A percentile compares a stretch with the other conserved stretches of the same genome.
Conservation (phyloP, 2,329 filamentous ascomycete species). For the Aspergillus tamarii region DNA sequence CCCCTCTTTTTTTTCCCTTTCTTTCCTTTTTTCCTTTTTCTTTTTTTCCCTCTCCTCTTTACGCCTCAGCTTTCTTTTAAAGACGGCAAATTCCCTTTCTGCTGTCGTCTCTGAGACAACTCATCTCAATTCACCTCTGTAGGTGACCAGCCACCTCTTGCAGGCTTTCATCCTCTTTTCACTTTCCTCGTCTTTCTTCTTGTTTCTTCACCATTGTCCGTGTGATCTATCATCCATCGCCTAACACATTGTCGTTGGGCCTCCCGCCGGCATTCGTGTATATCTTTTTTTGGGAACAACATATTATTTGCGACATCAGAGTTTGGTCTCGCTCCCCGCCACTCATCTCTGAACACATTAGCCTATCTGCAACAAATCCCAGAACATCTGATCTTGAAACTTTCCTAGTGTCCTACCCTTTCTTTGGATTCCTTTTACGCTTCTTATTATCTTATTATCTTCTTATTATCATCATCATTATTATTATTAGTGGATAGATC, state of each 20-base stretch:
- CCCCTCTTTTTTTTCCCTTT: conserved; percentile 8
- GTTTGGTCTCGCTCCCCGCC: conserved; percentile 10
- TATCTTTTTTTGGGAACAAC: conserved; percentile 3
- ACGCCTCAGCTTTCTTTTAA: background rate
- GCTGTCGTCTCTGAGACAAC: conserved; percentile 7
- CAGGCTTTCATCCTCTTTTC: conserved; percentile 4
- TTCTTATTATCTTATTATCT: background rate
- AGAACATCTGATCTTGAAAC: background rate
- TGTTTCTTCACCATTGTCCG: conserved; percentile 5
- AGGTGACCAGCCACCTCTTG: conserved; percentile 8
- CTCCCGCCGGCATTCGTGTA: conserved; percentile 1
- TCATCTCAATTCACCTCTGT: conserved; percentile 18
- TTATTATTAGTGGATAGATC: conserved; percentile 2
- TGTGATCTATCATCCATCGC: background rate
- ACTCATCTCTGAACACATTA: conserved; percentile 12
- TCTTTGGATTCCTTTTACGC: background rate
- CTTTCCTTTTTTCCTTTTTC: conserved; percentile 8
- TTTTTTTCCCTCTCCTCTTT: conserved; percentile 3
- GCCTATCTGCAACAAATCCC: background rate
- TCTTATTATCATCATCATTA: too few relatives aligned
- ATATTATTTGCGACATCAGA: conserved; percentile 9
- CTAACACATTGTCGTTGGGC: background rate
- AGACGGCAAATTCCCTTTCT: conserved; percentile 9
- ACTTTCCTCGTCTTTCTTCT: conserved; percentile 8
- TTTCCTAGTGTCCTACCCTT: conserved; percentile 5